phyloP scores from a whole-genome alignment of 129 eudicot genomes.

The Flaveria brownii region DNA sequence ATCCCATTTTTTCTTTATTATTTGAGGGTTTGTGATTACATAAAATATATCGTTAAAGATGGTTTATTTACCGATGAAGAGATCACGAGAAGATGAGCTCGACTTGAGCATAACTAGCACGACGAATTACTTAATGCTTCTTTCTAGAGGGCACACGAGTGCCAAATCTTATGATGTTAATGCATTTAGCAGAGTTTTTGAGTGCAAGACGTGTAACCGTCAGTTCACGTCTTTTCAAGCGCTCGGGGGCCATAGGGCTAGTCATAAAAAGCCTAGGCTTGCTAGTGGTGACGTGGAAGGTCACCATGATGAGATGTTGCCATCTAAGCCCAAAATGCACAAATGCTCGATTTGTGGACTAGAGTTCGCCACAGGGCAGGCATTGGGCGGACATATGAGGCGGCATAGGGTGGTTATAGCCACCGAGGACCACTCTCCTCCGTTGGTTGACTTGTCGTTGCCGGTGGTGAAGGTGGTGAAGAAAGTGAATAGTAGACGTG shows the following conservation, averaged over 20 bases:
- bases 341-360: conserved; percentile 83
- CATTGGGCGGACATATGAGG: conserved; percentile 93
- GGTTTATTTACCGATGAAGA: conserved; percentile 47
- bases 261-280: conserved; percentile 80
- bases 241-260: conserved; percentile 92
- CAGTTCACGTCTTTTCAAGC: conserved; percentile 89
- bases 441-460: conserved; percentile 18
- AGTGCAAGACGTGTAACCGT: conserved; percentile 85
- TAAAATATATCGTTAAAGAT: conserved; percentile 1
- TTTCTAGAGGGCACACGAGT: conserved; percentile 36
- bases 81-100: conserved; percentile 50
- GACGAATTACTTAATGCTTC: conserved; percentile 64
- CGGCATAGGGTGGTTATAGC: conserved; percentile 49
- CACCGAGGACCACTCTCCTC: conserved; percentile 28
- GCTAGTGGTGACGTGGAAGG: conserved; percentile 25
- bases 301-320: conserved; percentile 20
- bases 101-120: conserved; percentile 41
- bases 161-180: conserved; percentile 12
- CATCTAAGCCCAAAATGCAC: conserved; percentile 59
- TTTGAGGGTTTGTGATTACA: neutral
- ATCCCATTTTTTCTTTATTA: neutral
- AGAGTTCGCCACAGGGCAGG: conserved; percentile 81
- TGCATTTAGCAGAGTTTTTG: conserved; percentile 46
- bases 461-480: conserved; percentile 52
- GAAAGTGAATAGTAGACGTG: conserved; percentile 50